Base-by-base conservation (phyloP, 2,329 filamentous ascomycete species). In the Phialophora verrucosa region DNA sequence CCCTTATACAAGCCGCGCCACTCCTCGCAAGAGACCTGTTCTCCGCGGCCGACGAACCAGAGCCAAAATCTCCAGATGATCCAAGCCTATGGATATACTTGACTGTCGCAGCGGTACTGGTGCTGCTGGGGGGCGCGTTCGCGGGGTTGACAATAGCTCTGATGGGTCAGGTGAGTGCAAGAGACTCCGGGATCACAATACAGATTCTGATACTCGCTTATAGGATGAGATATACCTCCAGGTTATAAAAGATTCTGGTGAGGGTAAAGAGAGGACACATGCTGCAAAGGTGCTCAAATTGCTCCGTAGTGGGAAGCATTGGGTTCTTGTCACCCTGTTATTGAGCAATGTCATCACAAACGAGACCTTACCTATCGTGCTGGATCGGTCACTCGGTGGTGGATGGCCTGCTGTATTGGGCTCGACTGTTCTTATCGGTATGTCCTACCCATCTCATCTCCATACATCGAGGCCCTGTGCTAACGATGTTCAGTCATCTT, bases 311-410 rank as follows among this genome's bases (percentile, higher is more conserved):
- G 95, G 95, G 74, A 99, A 99, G 78, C 95, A 99, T 79, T 99
- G 95, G 95, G 94, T 99, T 23, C 83, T 99, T 64, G 95, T 99
- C 62, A 98, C 95, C 2, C 82, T 99, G 29, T 85, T 99, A 7
- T 83, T 99, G 63, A 93, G 93, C 78, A 99, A 99, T 78, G 95
- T 99, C 75, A 96, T 99, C 74, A 96, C 96, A 71, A 98, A 99
- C 78, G 95, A 98, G 80, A 96, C 94, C 2, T 83, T 97, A 14
- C 95, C 95, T 31, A 97, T 99, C 69, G 92, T 99, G 11, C 86
- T 99, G 59, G 95, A 99, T 79, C 86, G 95, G 64, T 97, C 93
- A 64, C 86, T 99, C 20, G 95, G 95, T 32, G 95, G 95, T 71
- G 95, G 95, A 70, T 93, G 96, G 83, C 93, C 94, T 68, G 95